Percentiles rank a stretch among this genome's conserved stretches.
Conservation (phyloP, 768 basidiomycete genomes). For the Chiua virens region DNA sequence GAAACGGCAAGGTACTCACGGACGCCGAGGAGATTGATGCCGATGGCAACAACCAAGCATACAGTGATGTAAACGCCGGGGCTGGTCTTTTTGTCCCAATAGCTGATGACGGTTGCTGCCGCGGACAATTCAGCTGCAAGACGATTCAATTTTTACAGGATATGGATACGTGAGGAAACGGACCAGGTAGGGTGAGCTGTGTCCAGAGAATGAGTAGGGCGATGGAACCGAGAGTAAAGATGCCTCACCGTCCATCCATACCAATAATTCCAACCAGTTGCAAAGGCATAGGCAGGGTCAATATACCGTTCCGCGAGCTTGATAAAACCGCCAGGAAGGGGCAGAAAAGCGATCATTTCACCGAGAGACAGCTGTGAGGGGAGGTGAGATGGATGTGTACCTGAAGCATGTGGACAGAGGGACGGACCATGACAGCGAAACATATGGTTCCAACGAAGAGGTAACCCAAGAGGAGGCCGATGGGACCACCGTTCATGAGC, state of each 20-base stretch:
- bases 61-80: conserved; percentile 54
- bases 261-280: conserved; percentile 45
- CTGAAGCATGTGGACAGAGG: neutral
- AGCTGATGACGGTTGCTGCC: conserved; percentile 50
- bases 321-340: conserved; percentile 47
- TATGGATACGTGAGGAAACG: neutral
- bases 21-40: conserved; percentile 44
- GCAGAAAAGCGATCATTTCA: conserved; percentile 48
- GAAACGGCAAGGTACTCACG: conserved; percentile 19
- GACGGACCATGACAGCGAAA: conserved; percentile 38
- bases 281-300: conserved; percentile 45
- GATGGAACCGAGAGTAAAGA: neutral
- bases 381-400: neutral
- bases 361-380: conserved; percentile 34
- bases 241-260: conserved; percentile 35
- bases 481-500: conserved; percentile 42
- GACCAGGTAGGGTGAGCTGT: conserved; percentile 28
- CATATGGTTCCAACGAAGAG: conserved; percentile 37
- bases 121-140: conserved; percentile 47
- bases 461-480: conserved; percentile 48
- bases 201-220: neutral
- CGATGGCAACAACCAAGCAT: conserved; percentile 49
- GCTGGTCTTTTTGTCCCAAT: conserved; percentile 41
- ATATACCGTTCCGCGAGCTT: conserved; percentile 49
- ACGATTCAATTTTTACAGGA: conserved; percentile 1